These are phyloP conservation scores for Escovopsis sp. DNA, from an alignment of 2,329 filamentous ascomycete species.

Conservation along the genomic window DNA sequence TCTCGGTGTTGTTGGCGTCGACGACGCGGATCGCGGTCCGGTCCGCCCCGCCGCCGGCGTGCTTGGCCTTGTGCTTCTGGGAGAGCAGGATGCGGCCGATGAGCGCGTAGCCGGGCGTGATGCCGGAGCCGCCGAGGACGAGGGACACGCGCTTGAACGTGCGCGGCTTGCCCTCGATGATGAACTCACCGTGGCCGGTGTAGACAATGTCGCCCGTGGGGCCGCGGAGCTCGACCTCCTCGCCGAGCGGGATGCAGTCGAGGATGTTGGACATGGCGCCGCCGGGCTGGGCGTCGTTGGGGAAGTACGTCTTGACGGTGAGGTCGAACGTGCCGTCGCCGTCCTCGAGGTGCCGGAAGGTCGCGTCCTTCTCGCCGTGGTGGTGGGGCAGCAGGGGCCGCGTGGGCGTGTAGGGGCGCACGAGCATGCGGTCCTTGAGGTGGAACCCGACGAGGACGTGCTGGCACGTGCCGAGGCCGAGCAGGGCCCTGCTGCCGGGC, in stretches of 20 bases:
- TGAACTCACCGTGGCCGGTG: conserved; percentile 29
- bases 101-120: conserved; percentile 37
- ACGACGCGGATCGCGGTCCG: conserved; percentile 25
- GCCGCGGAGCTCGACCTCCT: conserved; percentile 36
- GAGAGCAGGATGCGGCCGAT: conserved; percentile 26
- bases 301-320: conserved; percentile 37
- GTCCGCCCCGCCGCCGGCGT: conserved; percentile 15
- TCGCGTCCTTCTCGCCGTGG: not conserved
- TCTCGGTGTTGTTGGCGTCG: conserved; percentile 31
- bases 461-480: conserved; percentile 35
- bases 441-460: conserved; percentile 40
- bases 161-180: conserved; percentile 25
- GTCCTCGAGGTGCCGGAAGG: conserved; percentile 8
- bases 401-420: conserved; percentile 36
- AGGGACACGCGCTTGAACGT: conserved; percentile 30
- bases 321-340: conserved; percentile 32
- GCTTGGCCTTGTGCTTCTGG: too few relatives aligned
- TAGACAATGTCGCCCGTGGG: conserved; percentile 37
- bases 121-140: conserved; percentile 34
- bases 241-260: conserved; percentile 31
- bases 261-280: conserved; percentile 40
- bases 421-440: conserved; percentile 33
- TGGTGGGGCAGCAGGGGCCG: conserved; percentile 23
- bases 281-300: conserved; percentile 29
- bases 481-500: conserved; percentile 21